Conservation (phyloP, 176 grass and related monocot genomes). For the Elymus sibiricus region DNA sequence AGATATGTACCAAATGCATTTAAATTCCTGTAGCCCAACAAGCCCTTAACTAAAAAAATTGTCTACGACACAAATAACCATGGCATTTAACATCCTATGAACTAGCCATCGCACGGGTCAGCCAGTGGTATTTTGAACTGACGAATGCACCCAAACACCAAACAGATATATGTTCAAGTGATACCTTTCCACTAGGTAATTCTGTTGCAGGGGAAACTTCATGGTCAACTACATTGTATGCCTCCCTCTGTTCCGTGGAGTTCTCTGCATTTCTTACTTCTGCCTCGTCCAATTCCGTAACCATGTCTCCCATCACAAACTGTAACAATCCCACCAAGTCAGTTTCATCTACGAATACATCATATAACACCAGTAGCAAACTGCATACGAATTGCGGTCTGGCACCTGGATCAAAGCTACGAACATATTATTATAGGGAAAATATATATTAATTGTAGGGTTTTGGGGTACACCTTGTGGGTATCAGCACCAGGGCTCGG, state of each 20-base stretch:
- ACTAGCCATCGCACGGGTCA: not conserved
- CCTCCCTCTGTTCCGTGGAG: not conserved
- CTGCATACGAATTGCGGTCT: not conserved
- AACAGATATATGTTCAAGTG: not conserved
- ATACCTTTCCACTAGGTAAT: constrained; percentile 11
- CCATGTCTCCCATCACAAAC: constrained; percentile 4
- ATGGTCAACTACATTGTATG: not conserved
- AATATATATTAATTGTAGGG: not conserved
- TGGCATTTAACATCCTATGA: not conserved
- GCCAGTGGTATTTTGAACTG: not conserved
- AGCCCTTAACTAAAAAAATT: not conserved
- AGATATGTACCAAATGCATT: not conserved
- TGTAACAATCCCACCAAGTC: not conserved
- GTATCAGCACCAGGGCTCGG: not conserved
- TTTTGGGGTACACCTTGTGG: not conserved
- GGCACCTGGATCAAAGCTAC: not conserved
- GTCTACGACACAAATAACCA: not conserved
- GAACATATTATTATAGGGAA: not conserved
- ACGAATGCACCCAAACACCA: not conserved
- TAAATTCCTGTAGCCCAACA: not conserved
- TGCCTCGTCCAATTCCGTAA: not conserved
- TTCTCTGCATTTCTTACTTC: not conserved
- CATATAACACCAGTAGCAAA: not conserved
- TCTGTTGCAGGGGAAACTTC: not conserved
- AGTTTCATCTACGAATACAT: not conserved